A percentile compares a stretch with the other conserved stretches of the same genome.
Evolutionary conservation across 177 flowering plant genomes (phyloP).

Genomic region (Vitis hybrid): DNA sequence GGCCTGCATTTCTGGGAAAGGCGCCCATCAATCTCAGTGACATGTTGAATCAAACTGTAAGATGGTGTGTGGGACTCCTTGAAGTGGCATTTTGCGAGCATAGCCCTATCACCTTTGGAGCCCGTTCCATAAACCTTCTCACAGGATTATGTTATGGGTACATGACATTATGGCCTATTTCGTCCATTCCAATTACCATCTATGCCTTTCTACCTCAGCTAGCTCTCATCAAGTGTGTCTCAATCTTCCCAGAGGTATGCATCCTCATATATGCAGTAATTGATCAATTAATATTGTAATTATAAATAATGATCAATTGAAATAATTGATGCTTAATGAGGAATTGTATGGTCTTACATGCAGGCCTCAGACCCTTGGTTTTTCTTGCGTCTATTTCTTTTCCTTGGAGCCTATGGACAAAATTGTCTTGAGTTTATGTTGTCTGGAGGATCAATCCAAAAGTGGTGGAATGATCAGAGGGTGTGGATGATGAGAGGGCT

Average conservation of each 20-base stretch:
- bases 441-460: conserved; percentile 4
- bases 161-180: not conserved
- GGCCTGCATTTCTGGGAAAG: conserved; percentile 13
- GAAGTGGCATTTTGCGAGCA: not conserved
- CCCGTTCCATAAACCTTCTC: too few relatives aligned
- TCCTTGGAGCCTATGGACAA: conserved; percentile 22
- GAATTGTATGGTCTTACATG: too few relatives aligned
- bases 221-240: not conserved
- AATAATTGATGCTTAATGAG: too few relatives aligned
- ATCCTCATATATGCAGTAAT: too few relatives aligned
- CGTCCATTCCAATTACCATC: not conserved
- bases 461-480: conserved; percentile 36
- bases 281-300: too few relatives aligned
- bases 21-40: not conserved
- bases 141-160: not conserved
- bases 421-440: conserved; percentile 19
- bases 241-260: not conserved
- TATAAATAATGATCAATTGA: too few relatives aligned
- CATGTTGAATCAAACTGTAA: not conserved
- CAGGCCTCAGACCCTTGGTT: conserved; percentile 11
- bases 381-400: not conserved
- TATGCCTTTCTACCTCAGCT: not conserved
- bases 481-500: conserved; percentile 33
- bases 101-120: not conserved
- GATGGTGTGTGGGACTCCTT: conserved; percentile 4